phyloP scores from a whole-genome alignment of 2,329 filamentous ascomycete species.

The Dryadomyces quercus-mongolicae region DNA sequence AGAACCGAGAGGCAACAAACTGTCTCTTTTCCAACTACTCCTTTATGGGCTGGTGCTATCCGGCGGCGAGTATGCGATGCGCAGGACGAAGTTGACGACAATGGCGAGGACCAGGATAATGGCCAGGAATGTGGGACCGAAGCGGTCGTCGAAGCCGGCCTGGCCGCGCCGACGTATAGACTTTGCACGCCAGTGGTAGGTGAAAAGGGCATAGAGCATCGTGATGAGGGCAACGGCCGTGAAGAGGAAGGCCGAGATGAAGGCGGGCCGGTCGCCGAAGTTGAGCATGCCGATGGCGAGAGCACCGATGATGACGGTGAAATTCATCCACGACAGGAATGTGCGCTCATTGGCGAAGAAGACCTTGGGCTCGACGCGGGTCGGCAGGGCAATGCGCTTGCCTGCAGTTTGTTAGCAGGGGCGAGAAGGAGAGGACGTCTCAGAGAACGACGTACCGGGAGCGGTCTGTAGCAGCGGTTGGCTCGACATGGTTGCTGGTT shows the following conservation, averaged over 20 bases:
- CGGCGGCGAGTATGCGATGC: conserved; percentile 39
- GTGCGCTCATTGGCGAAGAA: conserved; percentile 99
- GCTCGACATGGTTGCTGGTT: conserved; percentile 60
- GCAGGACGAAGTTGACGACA: conserved; percentile 89
- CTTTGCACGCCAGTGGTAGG: conserved; percentile 94
- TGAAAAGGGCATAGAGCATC: conserved; percentile 89
- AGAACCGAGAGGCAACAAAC: not conserved
- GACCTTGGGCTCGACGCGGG: conserved; percentile 96
- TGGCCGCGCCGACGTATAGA: conserved; percentile 85
- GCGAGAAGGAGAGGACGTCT: not conserved
- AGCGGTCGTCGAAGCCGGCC: conserved; percentile 91
- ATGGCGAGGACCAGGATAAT: conserved; percentile 78
- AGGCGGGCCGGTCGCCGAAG: conserved; percentile 89
- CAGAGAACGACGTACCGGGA: conserved; percentile 49
- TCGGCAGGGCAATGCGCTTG: conserved; percentile 96
- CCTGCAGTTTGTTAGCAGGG: conserved; percentile 35
- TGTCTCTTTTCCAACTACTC: not conserved
- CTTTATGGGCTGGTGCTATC: conserved; percentile 4
- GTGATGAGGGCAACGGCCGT: conserved; percentile 87
- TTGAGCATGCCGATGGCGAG: conserved; percentile 95
- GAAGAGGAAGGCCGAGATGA: conserved; percentile 88
- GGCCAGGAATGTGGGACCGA: conserved; percentile 83
- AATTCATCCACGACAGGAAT: conserved; percentile 99
- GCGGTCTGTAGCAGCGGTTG: conserved; percentile 93
- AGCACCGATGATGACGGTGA: conserved; percentile 94